Conservation (phyloP, 129 eudicot genomes). For the Glebionis coronaria region DNA sequence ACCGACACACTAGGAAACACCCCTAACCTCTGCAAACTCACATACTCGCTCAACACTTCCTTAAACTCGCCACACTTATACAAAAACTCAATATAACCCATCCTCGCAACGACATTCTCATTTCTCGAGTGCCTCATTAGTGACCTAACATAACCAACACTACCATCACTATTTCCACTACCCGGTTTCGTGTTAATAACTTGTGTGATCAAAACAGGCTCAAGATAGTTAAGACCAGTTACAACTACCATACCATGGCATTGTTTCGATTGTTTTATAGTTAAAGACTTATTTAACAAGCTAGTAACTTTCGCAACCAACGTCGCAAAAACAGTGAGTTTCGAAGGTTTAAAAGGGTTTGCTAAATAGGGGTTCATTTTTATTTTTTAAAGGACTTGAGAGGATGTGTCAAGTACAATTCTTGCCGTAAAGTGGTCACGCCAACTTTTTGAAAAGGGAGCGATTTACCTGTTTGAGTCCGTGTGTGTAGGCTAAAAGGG, state of each 20-base stretch:
- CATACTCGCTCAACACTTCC: conserved; percentile 22
- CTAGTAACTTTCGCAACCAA: conserved; percentile 25
- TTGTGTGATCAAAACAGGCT: conserved; percentile 28
- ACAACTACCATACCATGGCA: conserved; percentile 25
- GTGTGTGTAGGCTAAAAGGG: too few relatives aligned
- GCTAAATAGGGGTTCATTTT: conserved; percentile 18
- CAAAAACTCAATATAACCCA: conserved; percentile 22
- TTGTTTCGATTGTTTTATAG: conserved; percentile 26
- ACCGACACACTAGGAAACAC: conserved; percentile 14
- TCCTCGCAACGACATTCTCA: conserved; percentile 19
- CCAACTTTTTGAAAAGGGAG: too few relatives aligned
- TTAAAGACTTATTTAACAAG: conserved; percentile 17
- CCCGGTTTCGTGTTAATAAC: conserved; percentile 4
- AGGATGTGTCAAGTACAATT: neutral
- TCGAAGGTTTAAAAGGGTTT: conserved; percentile 26
- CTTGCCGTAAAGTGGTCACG: too few relatives aligned
- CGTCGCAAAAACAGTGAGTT: neutral
- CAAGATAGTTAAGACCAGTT: conserved; percentile 30
- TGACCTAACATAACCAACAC: conserved; percentile 18
- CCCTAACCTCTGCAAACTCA: conserved; percentile 20
- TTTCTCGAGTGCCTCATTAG: conserved; percentile 13
- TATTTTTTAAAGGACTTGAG: neutral
- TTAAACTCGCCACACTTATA: conserved; percentile 22
- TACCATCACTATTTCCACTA: neutral
- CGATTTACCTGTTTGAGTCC: too few relatives aligned